Conservation (phyloP, 305 asterid species). For the Plantago coronopus region DNA sequence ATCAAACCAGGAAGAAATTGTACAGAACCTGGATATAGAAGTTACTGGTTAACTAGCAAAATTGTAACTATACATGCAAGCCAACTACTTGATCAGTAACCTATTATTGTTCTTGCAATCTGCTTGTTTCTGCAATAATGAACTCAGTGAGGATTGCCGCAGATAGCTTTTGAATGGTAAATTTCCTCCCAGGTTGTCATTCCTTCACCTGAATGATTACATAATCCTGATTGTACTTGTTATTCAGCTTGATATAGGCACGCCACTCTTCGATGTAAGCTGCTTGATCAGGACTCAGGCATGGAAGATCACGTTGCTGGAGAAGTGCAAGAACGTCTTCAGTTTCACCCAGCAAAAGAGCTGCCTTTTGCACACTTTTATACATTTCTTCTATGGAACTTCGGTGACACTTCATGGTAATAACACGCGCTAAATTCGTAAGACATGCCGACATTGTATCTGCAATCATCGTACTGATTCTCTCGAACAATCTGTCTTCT, state of each 20-base stretch:
- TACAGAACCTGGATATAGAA: too few relatives aligned
- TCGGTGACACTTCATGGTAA: conserved; percentile 12
- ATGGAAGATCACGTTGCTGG: conserved; percentile 1
- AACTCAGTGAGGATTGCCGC: too few relatives aligned
- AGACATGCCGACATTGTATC: conserved; percentile 22
- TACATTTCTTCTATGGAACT: conserved; percentile 16
- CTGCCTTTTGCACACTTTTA: conserved; percentile 14
- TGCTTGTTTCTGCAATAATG: too few relatives aligned
- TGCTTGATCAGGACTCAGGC: background rate
- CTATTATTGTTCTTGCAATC: too few relatives aligned
- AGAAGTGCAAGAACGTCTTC: conserved; percentile 14
- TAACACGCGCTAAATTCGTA: conserved; percentile 14
- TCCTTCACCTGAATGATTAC: too few relatives aligned
- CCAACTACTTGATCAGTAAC: too few relatives aligned
- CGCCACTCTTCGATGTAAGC: background rate
- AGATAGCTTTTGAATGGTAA: too few relatives aligned
- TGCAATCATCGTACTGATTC: conserved; percentile 18
- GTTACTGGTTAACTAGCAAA: too few relatives aligned
- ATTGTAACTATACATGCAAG: too few relatives aligned
- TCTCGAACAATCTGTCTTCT: conserved; percentile 14
- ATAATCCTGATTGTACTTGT: background rate
- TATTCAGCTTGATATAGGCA: background rate
- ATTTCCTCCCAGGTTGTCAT: too few relatives aligned
- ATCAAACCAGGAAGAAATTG: too few relatives aligned
- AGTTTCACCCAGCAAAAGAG: conserved; percentile 19